phyloP scores from a whole-genome alignment of 805 yeast species.

The Yarrowia osloensis region DNA sequence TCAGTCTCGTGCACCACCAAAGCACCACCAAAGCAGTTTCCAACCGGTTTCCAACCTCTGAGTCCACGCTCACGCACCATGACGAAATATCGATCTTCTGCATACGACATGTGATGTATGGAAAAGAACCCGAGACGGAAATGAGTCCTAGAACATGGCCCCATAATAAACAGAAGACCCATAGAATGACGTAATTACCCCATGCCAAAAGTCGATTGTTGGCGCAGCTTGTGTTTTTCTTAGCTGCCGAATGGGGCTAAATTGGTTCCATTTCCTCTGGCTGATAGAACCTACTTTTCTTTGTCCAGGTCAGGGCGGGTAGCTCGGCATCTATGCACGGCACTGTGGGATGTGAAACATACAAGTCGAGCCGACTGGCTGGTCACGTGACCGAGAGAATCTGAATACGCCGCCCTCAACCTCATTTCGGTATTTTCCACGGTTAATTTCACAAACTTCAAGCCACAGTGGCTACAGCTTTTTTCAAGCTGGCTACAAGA shows the following conservation, averaged over 20 bases:
- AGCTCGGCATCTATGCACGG: constrained; percentile 1
- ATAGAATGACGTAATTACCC: constrained; percentile 1
- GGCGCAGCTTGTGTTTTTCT: neutral
- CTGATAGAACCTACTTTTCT: neutral
- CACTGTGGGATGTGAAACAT: neutral
- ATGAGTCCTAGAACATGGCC: neutral
- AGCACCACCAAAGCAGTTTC: too few species aligned
- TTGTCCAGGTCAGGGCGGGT: neutral
- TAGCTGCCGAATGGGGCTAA: neutral
- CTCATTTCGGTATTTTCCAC: neutral
- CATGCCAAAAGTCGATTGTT: neutral
- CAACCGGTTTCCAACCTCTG: too few species aligned
- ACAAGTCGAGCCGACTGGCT: neutral
- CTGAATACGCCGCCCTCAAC: too few species aligned
- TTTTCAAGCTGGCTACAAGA: neutral
- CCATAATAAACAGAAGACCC: too few species aligned
- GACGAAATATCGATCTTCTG: neutral
- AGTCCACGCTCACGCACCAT: too few species aligned
- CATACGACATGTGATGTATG: neutral
- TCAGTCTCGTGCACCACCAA: too few species aligned
- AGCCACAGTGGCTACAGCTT: constrained; percentile 20
- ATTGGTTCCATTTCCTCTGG: neutral
- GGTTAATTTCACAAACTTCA: neutral
- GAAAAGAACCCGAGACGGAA: too few species aligned
- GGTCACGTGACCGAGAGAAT: neutral